Evolutionary conservation across 108 stramenopile genomes (phyloP).

Genomic region (Fragilaria radians): DNA sequence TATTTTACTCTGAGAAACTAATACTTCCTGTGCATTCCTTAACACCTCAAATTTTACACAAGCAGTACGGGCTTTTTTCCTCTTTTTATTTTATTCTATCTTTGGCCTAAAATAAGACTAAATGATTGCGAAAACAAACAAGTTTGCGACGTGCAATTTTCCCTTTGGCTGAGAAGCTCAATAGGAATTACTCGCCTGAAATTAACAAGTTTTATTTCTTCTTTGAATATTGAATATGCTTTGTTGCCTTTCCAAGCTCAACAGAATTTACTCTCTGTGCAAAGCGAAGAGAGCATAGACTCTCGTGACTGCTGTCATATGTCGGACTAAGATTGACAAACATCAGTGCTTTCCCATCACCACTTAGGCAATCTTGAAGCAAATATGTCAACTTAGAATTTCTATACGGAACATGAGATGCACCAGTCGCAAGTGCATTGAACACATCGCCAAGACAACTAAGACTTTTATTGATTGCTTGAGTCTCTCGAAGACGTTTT

Average conservation of each 20-base stretch:
- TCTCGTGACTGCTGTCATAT: conserved; percentile 71
- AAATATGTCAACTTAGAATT: conserved; percentile 94
- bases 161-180: too few relatives aligned
- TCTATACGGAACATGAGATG: conserved; percentile 89
- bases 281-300: conserved; percentile 91
- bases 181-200: too few relatives aligned
- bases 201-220: conserved; percentile 8
- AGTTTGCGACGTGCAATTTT: too few relatives aligned
- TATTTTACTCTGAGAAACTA: too few relatives aligned
- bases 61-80: too few relatives aligned
- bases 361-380: conserved; percentile 89
- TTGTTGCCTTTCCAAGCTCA: conserved; percentile 80
- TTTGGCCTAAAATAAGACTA: too few relatives aligned
- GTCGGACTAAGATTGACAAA: conserved; percentile 93
- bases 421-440: conserved; percentile 80
- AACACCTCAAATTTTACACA: too few relatives aligned
- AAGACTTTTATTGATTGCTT: conserved; percentile 97
- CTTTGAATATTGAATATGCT: conserved; percentile 58
- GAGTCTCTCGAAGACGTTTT: conserved; percentile 88
- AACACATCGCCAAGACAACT: conserved; percentile 98
- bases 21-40: too few relatives aligned
- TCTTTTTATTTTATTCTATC: too few relatives aligned
- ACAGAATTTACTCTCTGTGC: conserved; percentile 75
- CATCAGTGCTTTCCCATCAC: conserved; percentile 96
- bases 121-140: too few relatives aligned